Percentiles rank a stretch among this genome's conserved stretches.
These are phyloP conservation scores for Lyophyllum semitale DNA, from an alignment of 768 basidiomycete species.

Conservation along the genomic window DNA sequence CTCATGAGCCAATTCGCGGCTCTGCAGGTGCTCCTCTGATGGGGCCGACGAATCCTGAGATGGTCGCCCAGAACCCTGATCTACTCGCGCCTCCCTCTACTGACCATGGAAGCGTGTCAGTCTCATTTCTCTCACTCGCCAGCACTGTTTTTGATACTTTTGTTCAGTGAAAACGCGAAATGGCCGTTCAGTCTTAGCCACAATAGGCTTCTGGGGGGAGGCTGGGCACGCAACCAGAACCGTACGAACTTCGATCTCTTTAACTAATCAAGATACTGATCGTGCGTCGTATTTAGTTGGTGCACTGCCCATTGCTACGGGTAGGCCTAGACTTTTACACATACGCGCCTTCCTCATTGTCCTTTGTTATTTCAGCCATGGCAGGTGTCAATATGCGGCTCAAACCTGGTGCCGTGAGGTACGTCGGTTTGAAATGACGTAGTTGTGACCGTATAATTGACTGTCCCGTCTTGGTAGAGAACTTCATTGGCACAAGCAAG, in stretches of 20 bases:
- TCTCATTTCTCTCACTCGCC: not conserved
- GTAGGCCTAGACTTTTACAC: constrained; percentile 21
- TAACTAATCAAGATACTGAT: not conserved
- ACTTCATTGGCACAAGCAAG: constrained; percentile 55
- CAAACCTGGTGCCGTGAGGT: constrained; percentile 51
- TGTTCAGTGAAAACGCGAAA: constrained; percentile 46
- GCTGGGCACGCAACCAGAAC: constrained; percentile 63
- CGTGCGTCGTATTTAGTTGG: constrained; percentile 30
- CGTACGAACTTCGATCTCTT: constrained; percentile 26
- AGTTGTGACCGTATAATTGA: not conserved
- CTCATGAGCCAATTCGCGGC: constrained; percentile 38
- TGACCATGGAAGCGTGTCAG: constrained; percentile 45
- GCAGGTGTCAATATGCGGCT: constrained; percentile 56
- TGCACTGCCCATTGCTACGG: constrained; percentile 51
- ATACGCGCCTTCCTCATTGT: not conserved
- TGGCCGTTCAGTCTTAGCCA: constrained; percentile 60
- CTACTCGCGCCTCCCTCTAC: constrained; percentile 46
- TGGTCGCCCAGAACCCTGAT: constrained; percentile 48
- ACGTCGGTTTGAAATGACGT: constrained; percentile 1
- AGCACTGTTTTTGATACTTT: not conserved
- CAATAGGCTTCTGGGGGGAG: constrained; percentile 58
- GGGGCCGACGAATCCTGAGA: constrained; percentile 40
- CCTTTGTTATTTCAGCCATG: constrained; percentile 28
- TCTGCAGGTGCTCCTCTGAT: constrained; percentile 41
- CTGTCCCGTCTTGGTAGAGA: constrained; percentile 32